Percentiles rank a stretch among this genome's conserved stretches.
These are phyloP conservation scores for Xylaria sp. DNA, from an alignment of 2,329 filamentous ascomycete genomes.

Conservation along the genomic window DNA sequence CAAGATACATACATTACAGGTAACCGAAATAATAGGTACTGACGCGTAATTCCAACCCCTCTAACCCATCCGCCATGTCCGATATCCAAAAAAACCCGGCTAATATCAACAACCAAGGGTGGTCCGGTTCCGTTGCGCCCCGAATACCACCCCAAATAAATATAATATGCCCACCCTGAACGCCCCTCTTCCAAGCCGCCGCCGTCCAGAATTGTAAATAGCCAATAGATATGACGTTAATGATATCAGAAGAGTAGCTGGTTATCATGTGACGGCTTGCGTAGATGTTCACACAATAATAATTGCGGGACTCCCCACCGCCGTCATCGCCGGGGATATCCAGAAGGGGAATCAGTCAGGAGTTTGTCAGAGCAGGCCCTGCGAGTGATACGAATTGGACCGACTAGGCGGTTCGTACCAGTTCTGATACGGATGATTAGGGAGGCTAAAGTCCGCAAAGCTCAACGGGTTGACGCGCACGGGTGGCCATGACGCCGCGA, in stretches of 20 bases:
- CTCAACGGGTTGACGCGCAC: conserved; percentile 73
- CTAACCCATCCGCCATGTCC: neutral
- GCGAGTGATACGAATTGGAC: conserved; percentile 45
- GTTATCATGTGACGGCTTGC: neutral
- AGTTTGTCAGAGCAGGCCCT: conserved; percentile 40
- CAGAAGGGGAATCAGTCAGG: neutral
- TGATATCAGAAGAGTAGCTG: neutral
- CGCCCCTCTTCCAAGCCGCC: neutral
- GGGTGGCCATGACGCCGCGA: conserved; percentile 42
- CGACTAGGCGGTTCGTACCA: conserved; percentile 79
- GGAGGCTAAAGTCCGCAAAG: conserved; percentile 78
- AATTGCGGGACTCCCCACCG: neutral
- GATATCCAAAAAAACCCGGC: neutral
- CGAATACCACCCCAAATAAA: neutral
- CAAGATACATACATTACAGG: no score
- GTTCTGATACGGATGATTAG: conserved; percentile 83
- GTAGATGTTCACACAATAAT: neutral
- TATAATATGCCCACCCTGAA: neutral
- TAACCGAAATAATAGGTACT: no score
- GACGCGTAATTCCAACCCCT: neutral
- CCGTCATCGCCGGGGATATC: neutral
- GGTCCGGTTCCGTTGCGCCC: neutral
- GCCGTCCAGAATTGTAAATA: neutral
- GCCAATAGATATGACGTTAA: neutral
- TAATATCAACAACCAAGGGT: neutral